Conservation (phyloP, 176 grass and related monocot genomes). For the Thinopyrum elongatum region DNA sequence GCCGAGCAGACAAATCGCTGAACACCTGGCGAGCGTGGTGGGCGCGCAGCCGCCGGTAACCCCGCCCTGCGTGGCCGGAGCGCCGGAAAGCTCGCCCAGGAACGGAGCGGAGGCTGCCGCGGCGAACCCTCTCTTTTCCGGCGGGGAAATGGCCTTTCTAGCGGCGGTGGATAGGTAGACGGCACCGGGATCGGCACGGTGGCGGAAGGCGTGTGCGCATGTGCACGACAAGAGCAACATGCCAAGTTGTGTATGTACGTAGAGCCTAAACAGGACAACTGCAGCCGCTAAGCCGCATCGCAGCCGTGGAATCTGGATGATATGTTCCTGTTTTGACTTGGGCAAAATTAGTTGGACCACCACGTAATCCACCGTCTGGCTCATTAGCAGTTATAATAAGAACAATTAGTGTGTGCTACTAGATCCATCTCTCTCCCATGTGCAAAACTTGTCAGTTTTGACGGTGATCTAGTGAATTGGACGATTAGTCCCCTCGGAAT, state of each 20-base stretch:
- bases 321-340: conserved; percentile 7
- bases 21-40: too few species aligned
- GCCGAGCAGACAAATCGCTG: too few species aligned
- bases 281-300: background rate
- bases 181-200: too few species aligned
- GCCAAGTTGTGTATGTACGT: background rate
- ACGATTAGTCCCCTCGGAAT: background rate
- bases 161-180: too few species aligned
- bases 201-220: too few species aligned
- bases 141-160: too few species aligned
- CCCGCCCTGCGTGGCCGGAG: too few species aligned
- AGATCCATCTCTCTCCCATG: conserved; percentile 33
- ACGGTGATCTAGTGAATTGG: conserved; percentile 30
- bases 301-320: conserved; percentile 13
- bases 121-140: too few species aligned
- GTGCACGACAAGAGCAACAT: background rate
- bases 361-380: conserved; percentile 27
- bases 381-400: background rate
- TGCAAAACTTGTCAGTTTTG: conserved; percentile 11
- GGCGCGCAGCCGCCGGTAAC: too few species aligned
- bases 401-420: background rate
- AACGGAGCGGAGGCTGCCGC: too few species aligned
- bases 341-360: background rate
- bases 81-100: too few species aligned
- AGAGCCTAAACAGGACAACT: background rate